Conservation (phyloP, 495 filamentous ascomycete species). For the Xylaria castorea region DNA sequence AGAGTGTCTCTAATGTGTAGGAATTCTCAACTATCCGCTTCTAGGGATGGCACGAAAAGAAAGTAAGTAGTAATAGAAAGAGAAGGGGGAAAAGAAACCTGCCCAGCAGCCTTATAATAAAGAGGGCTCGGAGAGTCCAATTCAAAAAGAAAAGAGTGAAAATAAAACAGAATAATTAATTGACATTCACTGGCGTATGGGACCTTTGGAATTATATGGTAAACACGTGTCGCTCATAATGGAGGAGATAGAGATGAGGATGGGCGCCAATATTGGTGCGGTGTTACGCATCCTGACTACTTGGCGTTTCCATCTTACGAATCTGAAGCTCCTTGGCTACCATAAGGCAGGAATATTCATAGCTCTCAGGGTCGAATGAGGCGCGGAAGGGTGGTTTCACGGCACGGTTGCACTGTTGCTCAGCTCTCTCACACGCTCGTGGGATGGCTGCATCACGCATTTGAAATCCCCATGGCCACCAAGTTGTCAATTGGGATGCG, state of each 20-base stretch:
- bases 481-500: not conserved
- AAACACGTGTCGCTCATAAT: not conserved
- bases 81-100: not conserved
- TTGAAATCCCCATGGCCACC: not conserved
- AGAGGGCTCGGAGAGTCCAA: not conserved
- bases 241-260: constrained; percentile 7
- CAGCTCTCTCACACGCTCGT: not conserved
- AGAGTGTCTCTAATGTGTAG: not conserved
- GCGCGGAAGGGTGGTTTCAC: constrained; percentile 10
- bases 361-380: not conserved
- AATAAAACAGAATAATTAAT: not conserved
- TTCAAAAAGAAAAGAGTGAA: not conserved
- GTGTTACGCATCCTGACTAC: constrained; percentile 6
- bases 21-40: not conserved
- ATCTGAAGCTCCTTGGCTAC: constrained; percentile 21
- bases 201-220: constrained; percentile 10
- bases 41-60: not conserved
- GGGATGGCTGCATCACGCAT: not conserved
- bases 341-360: constrained; percentile 5
- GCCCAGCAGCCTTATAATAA: not conserved
- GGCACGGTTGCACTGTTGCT: not conserved
- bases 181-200: not conserved
- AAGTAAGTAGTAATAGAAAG: not conserved
- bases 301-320: constrained; percentile 14
- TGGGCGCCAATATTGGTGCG: not conserved